Base-by-base conservation (phyloP, 345 rosid genomes). In the Aethionema arabicum region DNA sequence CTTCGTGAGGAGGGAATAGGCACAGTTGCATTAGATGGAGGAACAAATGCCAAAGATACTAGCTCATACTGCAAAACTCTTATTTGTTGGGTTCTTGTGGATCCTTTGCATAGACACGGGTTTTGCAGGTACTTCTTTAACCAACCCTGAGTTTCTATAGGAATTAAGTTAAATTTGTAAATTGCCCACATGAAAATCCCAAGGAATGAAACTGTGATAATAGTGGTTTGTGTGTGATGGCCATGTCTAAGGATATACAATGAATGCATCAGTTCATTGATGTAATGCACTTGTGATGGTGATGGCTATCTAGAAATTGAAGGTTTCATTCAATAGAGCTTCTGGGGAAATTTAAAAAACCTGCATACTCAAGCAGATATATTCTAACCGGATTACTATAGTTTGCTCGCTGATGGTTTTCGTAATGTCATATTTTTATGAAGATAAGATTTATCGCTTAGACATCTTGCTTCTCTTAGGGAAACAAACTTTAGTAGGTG, bases 51-150 rank as follows among this genome's bases (percentile, higher is more conserved):
- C 41, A 69, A 72, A 36, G 48, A 66, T 72, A 52, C 78, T n/a
- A 70, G 50, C 73, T 73, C 80, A 7, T 72, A 67, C 5, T 83
- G 80, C 69, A 86, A 90, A 56, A 90, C 99, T 3, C 97, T 87
- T 71, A 53, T 93, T 50, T 93, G 99, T 52, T 93, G 99, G 96
- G 97, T 93, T 67, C 95, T 93, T 9, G 97, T 93, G 27, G 96
- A 93, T 71, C 91, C 90, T 64, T 52, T 71, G 63, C 97, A 84
- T 65, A 83, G 85, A 42, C 99, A 93, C 80, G 99, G 95, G 30
- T 93, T 93, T 83, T 93, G 99, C 87, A 90, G 99, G 99, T 90
- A 78, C n/a, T 60, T 50, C 71, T 62, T 21, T 61, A 60, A 78
- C 0, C 57, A 73, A 35, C 75, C 75, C 76, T 79, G 66, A 50